Conservation (phyloP, 306 rosid species). For the Quercus agrifolia region DNA sequence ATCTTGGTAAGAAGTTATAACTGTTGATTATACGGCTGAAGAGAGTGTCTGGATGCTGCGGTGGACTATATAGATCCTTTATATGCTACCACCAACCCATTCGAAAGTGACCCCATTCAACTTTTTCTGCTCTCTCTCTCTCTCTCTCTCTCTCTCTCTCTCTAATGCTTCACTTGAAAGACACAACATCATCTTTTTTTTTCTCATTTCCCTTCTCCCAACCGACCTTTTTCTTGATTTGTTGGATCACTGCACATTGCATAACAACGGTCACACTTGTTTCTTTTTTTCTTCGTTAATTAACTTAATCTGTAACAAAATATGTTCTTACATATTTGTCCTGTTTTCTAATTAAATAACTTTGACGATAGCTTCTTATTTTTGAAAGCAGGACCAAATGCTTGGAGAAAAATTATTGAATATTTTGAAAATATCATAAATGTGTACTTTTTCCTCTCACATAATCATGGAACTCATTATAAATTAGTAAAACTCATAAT, state of each 20-base stretch:
- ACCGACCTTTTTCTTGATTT: conserved; percentile 15
- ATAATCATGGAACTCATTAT: too few species aligned
- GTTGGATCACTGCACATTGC: conserved; percentile 22
- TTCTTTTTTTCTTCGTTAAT: neutral
- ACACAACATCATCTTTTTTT: conserved; percentile 32
- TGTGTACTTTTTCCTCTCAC: too few species aligned
- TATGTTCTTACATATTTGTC: too few species aligned
- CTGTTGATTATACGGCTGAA: conserved; percentile 17
- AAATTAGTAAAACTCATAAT: too few species aligned
- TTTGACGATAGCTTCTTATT: too few species aligned
- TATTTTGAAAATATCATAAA: too few species aligned
- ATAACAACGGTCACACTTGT: conserved; percentile 3
- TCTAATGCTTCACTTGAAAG: conserved; percentile 40
- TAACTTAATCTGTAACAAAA: neutral
- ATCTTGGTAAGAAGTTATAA: conserved; percentile 23
- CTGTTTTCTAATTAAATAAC: too few species aligned
- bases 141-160: neutral
- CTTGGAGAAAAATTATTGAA: too few species aligned
- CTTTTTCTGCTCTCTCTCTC: conserved; percentile 23
- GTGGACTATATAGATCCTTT: conserved; percentile 18
- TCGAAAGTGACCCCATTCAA: conserved; percentile 37
- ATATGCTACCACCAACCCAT: conserved; percentile 33
- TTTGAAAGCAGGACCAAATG: too few species aligned
- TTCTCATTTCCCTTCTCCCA: conserved; percentile 23
- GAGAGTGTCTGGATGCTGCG: conserved; percentile 19